phyloP scores from a whole-genome alignment of 345 rosid species.

The Salix arbutifolia region DNA sequence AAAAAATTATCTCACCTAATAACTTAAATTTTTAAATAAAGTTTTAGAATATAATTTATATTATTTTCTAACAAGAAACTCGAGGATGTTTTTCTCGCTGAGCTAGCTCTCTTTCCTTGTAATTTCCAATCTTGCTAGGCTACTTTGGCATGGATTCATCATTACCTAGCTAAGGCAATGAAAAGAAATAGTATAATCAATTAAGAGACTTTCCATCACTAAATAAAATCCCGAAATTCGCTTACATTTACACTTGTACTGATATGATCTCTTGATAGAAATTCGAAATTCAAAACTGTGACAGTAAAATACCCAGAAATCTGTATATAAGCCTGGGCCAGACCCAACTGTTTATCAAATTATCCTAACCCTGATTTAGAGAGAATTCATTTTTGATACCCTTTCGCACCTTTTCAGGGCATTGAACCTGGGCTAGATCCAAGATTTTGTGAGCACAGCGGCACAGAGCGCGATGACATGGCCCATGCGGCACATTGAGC shows the following conservation, averaged over 20 bases:
- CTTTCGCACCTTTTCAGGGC: not conserved
- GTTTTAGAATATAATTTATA: accelerated
- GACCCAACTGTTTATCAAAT: not conserved
- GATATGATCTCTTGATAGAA: not conserved
- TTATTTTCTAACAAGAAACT: too few relatives aligned
- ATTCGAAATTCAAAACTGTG: not conserved
- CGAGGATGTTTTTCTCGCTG: too few relatives aligned
- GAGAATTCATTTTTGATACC: not conserved
- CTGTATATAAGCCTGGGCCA: not conserved
- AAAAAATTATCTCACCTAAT: too few relatives aligned
- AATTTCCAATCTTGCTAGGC: too few relatives aligned
- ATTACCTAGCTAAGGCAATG: too few relatives aligned
- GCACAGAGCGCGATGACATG: not conserved
- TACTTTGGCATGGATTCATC: too few relatives aligned
- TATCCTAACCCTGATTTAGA: not conserved
- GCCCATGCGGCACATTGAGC: not conserved
- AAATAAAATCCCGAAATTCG: not conserved
- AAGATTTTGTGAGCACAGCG: not conserved
- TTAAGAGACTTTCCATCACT: not conserved
- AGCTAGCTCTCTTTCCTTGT: too few relatives aligned
- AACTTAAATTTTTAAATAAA: accelerated
- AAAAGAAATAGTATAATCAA: too few relatives aligned
- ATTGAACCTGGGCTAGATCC: not conserved
- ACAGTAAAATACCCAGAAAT: not conserved
- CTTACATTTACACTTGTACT: too few relatives aligned